phyloP scores from a whole-genome alignment of 306 rosid genomes.

The Prunus davidiana region DNA sequence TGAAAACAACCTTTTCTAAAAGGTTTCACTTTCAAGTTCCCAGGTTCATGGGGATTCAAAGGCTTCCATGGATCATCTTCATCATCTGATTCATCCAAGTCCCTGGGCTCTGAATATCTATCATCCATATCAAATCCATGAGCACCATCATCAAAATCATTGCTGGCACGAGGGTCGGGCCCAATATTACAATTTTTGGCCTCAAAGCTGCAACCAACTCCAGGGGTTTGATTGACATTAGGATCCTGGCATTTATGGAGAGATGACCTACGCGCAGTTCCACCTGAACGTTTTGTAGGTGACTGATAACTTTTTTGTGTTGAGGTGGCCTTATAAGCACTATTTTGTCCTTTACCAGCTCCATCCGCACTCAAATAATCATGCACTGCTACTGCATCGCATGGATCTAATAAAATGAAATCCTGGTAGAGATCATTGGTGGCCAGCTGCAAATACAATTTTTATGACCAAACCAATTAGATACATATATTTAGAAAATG shows the following conservation, averaged over 20 bases:
- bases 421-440: slow-evolving; percentile 69
- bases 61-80: slow-evolving; percentile 92
- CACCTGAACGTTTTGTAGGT: slow-evolving; percentile 56
- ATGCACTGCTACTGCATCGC: slow-evolving; percentile 66
- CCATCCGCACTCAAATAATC: slow-evolving; percentile 55
- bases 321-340: slow-evolving; percentile 49
- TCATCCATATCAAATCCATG: slow-evolving; percentile 49
- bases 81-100: slow-evolving; percentile 50
- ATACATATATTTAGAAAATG: neutral
- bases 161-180: slow-evolving; percentile 44
- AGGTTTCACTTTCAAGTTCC: slow-evolving; percentile 77
- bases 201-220: slow-evolving; percentile 29
- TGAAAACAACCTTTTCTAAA: slow-evolving; percentile 69
- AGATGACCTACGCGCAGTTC: slow-evolving; percentile 51
- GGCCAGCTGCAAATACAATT: slow-evolving; percentile 65
- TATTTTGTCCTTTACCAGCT: slow-evolving; percentile 39
- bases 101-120: slow-evolving; percentile 49
- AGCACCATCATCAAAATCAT: slow-evolving; percentile 34
- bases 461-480: slow-evolving; percentile 10
- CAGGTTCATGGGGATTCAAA: slow-evolving; percentile 91
- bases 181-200: slow-evolving; percentile 31
- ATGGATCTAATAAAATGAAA: slow-evolving; percentile 78
- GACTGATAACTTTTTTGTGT: slow-evolving; percentile 54
- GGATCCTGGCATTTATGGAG: slow-evolving; percentile 50
- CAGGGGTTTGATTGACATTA: slow-evolving; percentile 42